Percentiles rank a stretch among this genome's conserved stretches.
These are phyloP conservation scores for Rhizophagus prolifer DNA, from an alignment of 192 early-diverging fungal genomes.

Conservation along the genomic window DNA sequence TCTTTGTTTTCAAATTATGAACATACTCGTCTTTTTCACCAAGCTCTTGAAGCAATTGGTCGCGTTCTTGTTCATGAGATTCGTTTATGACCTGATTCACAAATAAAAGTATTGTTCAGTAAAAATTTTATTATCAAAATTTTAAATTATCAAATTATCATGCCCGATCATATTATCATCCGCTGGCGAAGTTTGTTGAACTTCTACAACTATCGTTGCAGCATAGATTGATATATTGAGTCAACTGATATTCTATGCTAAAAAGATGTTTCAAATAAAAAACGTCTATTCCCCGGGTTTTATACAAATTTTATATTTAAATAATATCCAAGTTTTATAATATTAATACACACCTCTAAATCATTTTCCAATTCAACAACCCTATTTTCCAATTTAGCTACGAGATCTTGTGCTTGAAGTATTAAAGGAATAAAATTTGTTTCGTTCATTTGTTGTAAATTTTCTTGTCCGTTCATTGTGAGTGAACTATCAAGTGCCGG, in stretches of 20 bases:
- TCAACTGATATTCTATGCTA: not conserved
- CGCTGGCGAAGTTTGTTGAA: no score
- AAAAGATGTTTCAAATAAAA: not conserved
- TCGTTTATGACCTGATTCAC: constrained; percentile 41
- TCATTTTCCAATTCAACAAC: constrained; percentile 47
- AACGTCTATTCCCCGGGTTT: not conserved
- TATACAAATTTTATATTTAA: not conserved
- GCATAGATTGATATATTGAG: no score
- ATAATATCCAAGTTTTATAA: not conserved
- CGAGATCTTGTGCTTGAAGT: constrained; percentile 47
- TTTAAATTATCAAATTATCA: not conserved
- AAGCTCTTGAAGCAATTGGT: constrained; percentile 45
- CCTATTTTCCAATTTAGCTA: constrained; percentile 44
- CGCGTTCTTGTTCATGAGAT: constrained; percentile 48
- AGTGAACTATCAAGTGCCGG: constrained; percentile 8
- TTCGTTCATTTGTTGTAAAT: constrained; percentile 5
- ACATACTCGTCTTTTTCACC: constrained; percentile 50
- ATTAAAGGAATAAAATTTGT: constrained; percentile 39
- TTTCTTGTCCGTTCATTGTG: constrained; percentile 11
- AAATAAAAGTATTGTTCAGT: not conserved
- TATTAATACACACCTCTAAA: constrained; percentile 18
- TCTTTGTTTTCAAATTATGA: constrained; percentile 42
- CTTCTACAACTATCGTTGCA: no score
- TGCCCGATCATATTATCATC: not conserved
- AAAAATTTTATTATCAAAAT: not conserved